Percentiles rank a stretch among this genome's conserved stretches.
Evolutionary conservation across 2,329 filamentous ascomycete genomes (phyloP).

Genomic region (Moelleriella libera): DNA sequence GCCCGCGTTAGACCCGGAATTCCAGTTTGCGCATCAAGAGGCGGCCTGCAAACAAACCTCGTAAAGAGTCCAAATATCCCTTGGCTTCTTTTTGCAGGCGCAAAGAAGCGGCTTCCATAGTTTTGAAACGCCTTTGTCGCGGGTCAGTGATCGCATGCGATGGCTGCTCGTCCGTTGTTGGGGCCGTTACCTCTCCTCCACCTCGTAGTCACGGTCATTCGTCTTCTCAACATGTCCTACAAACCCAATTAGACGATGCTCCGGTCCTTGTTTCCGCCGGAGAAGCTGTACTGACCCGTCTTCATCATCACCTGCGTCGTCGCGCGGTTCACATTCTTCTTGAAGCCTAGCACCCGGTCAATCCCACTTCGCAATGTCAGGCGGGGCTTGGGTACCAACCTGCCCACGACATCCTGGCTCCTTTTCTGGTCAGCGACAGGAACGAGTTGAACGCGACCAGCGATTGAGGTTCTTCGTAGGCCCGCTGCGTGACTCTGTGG

Average conservation of each 20-base stretch:
- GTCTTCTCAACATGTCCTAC: conserved; percentile 93
- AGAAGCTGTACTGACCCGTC: conserved; percentile 47
- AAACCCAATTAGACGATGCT: neutral
- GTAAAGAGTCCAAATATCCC: conserved; percentile 88
- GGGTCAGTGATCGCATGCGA: conserved; percentile 8
- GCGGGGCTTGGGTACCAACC: conserved; percentile 29
- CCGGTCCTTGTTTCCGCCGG: neutral
- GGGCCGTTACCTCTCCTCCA: conserved; percentile 65
- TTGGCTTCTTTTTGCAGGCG: conserved; percentile 95
- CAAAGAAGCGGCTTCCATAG: conserved; percentile 88
- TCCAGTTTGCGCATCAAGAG: no score
- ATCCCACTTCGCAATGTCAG: conserved; percentile 10
- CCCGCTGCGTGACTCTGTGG: no score
- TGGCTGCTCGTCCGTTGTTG: neutral
- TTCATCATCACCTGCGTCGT: conserved; percentile 99
- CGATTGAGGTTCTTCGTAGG: neutral
- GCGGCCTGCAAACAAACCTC: conserved; percentile 38
- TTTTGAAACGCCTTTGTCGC: conserved; percentile 66
- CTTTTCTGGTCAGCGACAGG: conserved; percentile 1
- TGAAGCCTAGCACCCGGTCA: conserved; percentile 27
- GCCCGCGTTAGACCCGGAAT: neutral
- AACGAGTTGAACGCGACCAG: neutral
- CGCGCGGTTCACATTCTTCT: conserved; percentile 96
- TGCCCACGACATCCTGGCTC: conserved; percentile 53
- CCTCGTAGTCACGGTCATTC: conserved; percentile 96